Conservation (phyloP, 148 eudicot species). For the Arctostaphylos glauca region DNA sequence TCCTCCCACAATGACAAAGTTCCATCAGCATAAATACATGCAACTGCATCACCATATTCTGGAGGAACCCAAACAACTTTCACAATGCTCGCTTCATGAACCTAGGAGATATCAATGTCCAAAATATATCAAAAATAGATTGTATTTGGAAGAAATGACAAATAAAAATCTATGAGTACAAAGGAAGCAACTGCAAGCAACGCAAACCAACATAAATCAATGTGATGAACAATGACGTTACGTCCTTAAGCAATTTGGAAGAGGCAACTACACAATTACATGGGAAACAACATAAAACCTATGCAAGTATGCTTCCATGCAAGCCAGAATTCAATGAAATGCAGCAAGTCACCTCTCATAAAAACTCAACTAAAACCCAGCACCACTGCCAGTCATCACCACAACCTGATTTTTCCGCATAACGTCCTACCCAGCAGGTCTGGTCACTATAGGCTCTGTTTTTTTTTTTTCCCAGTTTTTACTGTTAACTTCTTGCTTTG, state of each 20-base stretch:
- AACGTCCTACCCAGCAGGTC: not conserved
- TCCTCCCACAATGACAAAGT: slow-evolving; percentile 90
- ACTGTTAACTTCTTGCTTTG: too few relatives aligned
- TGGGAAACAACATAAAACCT: not conserved
- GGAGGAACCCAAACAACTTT: slow-evolving; percentile 91
- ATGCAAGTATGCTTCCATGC: not conserved
- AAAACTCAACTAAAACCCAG: not conserved
- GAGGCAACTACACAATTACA: not conserved
- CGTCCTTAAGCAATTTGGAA: not conserved
- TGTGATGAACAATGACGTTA: not conserved
- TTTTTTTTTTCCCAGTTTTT: too few relatives aligned
- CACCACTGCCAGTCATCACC: not conserved
- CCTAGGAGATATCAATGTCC: slow-evolving; percentile 33
- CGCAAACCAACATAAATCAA: too few relatives aligned
- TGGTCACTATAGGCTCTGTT: too few relatives aligned
- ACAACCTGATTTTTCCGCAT: not conserved
- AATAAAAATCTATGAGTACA: not conserved
- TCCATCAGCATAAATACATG: slow-evolving; percentile 71
- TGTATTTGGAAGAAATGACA: not conserved
- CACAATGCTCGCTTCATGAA: slow-evolving; percentile 48
- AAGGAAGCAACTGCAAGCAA: not conserved
- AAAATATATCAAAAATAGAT: not conserved
- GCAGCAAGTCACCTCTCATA: not conserved
- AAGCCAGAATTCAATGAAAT: slow-evolving; percentile 2
- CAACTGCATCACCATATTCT: slow-evolving; percentile 86